Base-by-base conservation (phyloP, 345 rosid genomes). In the Turnera subulata region DNA sequence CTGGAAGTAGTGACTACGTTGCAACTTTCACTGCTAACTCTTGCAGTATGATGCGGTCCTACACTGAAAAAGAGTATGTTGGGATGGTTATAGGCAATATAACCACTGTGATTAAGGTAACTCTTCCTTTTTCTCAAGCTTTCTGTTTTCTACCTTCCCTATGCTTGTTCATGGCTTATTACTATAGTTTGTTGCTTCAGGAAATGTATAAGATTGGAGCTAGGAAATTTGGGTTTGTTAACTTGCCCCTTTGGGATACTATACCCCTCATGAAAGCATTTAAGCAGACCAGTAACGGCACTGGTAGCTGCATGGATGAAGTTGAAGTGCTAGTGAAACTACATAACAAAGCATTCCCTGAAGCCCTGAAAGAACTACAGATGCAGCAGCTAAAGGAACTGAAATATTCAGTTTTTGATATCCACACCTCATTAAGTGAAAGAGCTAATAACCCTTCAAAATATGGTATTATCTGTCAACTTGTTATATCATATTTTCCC, bases 191-290 rank as follows among this genome's bases (percentile, higher is more conserved):
- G 2, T 33, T 46, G 18, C 58, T 56, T 53, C 57, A 78, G 83
- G 80, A 71, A 50, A 71, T 78, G 46, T 57, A 74, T 35, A 56
- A 56, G 53, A 20, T 21, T 24, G 84, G 84, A 46, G 82, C 82
- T 57, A 76, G 78, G 50, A 74, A 72, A 54, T 78, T 82, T 50
- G 83, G 78, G 53, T 55, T 82, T 26, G 22, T 69, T 19, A 58
- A 58, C 12, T 5, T 74, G 23, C 68, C 53, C 19, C 46, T 55
- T 1, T 53, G 61, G 20, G 82, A 73, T 18, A 69, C 72, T 25
- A 4, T 35, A 14, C 86, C 83, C 23, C 0, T 9, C 1, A 4
- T 58, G 19, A 42, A 53, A 55, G 60, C 59, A 17, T 0, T 23
- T 10, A 51, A 63, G 19, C 39, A 40, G 18, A 53, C 21, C 35